Base-by-base conservation (phyloP, 768 basidiomycete species). In the Tulasnella sp. region DNA sequence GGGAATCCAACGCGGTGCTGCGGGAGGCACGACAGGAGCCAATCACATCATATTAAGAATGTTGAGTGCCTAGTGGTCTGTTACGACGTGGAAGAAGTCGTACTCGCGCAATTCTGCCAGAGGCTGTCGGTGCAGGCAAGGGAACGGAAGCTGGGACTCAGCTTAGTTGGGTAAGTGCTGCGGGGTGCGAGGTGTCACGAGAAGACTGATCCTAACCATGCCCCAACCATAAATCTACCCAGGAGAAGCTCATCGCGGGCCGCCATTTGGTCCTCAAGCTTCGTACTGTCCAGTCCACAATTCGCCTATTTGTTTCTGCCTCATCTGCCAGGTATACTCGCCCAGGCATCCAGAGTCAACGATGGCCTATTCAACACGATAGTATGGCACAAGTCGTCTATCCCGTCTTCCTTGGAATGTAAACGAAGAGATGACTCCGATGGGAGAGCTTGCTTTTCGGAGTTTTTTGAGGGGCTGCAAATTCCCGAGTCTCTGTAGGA, bases 181-280 rank as follows among this genome's bases (percentile, higher is more conserved):
- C 28, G n/a, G 24, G 14, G 28, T 24, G 58, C 9, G 58, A 11
- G 58, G 64, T 34, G 31, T 69, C 64, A 69, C n/a, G 64, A 69
- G 64, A 69, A 28, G 64, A 34, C 34, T 31, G 12, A 22, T 28
- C 64, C 34, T 9, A 7, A 69, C 14, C 34, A 34, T 31, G 64
- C 5, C n/a, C 64, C 64, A 12, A 69, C 31, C n/a, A 37, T 14
- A 69, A 28, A 69, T 69, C 64, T 28, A 34, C 64, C 16, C 28
- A 37, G 16, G 16, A 69, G 64, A 69, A 69, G 64, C 64, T 69
- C 64, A 69, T 31, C 64, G 64, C 64, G 64, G 64, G 28, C 64
- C 64, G 64, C 64, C 64, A 69, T n/a, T 37, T 31, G 3, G n/a
- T 69, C 8, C 16, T 28, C 64, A n/a, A 69, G 9, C 9, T 69